Base-by-base conservation (phyloP, 345 rosid genomes). In the Bretschneidera sinensis region DNA sequence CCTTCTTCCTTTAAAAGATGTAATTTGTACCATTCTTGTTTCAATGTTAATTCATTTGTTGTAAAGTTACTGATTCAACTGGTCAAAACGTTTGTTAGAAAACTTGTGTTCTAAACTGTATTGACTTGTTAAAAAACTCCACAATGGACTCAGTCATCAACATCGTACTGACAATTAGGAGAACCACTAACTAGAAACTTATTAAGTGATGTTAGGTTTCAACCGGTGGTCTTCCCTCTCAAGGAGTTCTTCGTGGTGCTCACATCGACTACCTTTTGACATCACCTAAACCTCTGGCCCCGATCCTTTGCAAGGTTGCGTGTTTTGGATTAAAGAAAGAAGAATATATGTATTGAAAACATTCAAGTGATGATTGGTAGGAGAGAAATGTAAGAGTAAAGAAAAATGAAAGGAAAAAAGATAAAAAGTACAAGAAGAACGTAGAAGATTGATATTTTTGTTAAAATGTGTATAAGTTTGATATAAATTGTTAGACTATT, bases 1-100 rank as follows among this genome's bases (percentile, higher is more conserved):
- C 55, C 54, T 59, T 59, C 48, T 19, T 59, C 57, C 57, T 39
- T 1, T 13, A 39, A 8, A 39, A 39, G 45, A 39, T 39, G 6
- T 39, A 39, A 39, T 39, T 39, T 11, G 45, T 39, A 13, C 4
- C 15, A 39, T 39, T 39, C 45, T 39, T 39, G 45, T 7, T 39
- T 14, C 45, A 39, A 39, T 39, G 45, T 4, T 39, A 39, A 14
- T 39, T 39, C 45, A 5, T 39, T 5, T 39, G 11, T 39, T 39
- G 15, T 14, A 39, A 14, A 39, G 16, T 11, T 39, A 5, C 45
- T 5, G 10, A 39, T 39, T 14, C 45, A 39, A 11, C 45, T 39
- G 45, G n/a, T n/a, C n/a, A n/a, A n/a, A n/a, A n/a, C n/a, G n/a
- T n/a, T n/a, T n/a, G n/a, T n/a, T n/a, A n/a, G n/a, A n/a, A n/a